phyloP scores from a whole-genome alignment of 163 green algal species.

The Volvox carteri region DNA sequence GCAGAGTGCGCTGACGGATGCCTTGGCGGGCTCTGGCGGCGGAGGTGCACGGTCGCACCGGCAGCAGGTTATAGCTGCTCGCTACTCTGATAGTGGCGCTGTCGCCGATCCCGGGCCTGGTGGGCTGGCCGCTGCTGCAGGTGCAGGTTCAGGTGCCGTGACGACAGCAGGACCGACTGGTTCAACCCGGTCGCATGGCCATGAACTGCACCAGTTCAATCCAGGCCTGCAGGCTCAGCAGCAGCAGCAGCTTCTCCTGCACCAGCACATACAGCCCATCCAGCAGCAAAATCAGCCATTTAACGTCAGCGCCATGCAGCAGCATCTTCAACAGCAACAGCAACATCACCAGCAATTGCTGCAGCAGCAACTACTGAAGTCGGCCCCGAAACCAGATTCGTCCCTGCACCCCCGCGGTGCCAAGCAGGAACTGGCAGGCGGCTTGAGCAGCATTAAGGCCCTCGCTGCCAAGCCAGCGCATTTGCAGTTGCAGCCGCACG shows the following conservation, averaged over 20 bases:
- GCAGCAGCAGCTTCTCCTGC: background rate
- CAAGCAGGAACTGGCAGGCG: background rate
- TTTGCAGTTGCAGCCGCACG: background rate
- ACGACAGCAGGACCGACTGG: too few species aligned
- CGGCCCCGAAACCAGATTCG: background rate
- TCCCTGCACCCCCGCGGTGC: background rate
- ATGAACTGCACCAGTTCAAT: too few species aligned
- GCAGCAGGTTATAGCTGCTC: too few species aligned
- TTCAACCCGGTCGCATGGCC: background rate
- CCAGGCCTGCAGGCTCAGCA: background rate
- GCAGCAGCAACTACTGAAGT: background rate
- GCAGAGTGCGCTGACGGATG: background rate
- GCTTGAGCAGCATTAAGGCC: background rate
- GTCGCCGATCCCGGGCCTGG: background rate
- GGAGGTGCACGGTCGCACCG: too few species aligned
- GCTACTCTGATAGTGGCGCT: background rate
- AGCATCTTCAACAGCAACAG: conserved; percentile 7
- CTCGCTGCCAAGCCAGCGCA: background rate
- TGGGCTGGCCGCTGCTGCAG: background rate
- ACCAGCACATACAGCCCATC: background rate
- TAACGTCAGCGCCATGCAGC: background rate
- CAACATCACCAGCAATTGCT: background rate
- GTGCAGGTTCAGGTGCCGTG: too few species aligned
- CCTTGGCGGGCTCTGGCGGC: too few species aligned
- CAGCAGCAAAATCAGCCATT: background rate